These are phyloP conservation scores for Candida andamanensis DNA, from an alignment of 805 yeast species.

Conservation along the genomic window DNA sequence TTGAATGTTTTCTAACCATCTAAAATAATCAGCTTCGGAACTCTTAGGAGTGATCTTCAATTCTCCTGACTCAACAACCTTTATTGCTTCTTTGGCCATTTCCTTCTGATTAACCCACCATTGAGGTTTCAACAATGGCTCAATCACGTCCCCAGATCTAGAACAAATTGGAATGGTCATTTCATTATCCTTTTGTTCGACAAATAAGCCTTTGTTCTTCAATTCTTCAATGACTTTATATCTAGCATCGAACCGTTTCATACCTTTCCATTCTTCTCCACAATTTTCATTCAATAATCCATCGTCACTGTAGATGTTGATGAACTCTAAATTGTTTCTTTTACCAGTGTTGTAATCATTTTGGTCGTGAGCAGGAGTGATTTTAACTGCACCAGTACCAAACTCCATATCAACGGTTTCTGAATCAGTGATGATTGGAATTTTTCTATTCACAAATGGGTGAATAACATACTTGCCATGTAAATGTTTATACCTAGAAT, in stretches of 20 bases:
- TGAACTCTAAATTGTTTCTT: slow-evolving; percentile 81
- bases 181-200: slow-evolving; percentile 89
- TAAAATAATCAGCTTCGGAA: slow-evolving; percentile 89
- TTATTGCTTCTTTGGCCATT: slow-evolving; percentile 83
- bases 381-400: slow-evolving; percentile 99
- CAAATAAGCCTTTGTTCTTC: slow-evolving; percentile 55
- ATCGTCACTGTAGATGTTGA: slow-evolving; percentile 88
- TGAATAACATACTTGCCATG: slow-evolving; percentile 91
- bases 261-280: slow-evolving; percentile 82
- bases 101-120: slow-evolving; percentile 97
- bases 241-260: slow-evolving; percentile 95
- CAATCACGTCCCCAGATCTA: slow-evolving; percentile 95
- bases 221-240: slow-evolving; percentile 72
- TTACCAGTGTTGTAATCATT: slow-evolving; percentile 97
- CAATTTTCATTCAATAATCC: slow-evolving; percentile 87
- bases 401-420: slow-evolving; percentile 99
- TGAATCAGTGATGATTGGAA: slow-evolving; percentile 85
- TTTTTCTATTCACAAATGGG: slow-evolving; percentile 78
- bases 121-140: slow-evolving; percentile 95
- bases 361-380: slow-evolving; percentile 97
- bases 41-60: slow-evolving; percentile 80
- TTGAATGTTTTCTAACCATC: slow-evolving; percentile 93
- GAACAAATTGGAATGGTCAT: slow-evolving; percentile 94
- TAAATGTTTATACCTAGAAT: slow-evolving; percentile 84
- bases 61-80: slow-evolving; percentile 78